Evolutionary conservation across 805 yeast genomes (phyloP), one percentile per base, ranked within the genome.

Genomic region (Kodamaea neixiangensis): DNA sequence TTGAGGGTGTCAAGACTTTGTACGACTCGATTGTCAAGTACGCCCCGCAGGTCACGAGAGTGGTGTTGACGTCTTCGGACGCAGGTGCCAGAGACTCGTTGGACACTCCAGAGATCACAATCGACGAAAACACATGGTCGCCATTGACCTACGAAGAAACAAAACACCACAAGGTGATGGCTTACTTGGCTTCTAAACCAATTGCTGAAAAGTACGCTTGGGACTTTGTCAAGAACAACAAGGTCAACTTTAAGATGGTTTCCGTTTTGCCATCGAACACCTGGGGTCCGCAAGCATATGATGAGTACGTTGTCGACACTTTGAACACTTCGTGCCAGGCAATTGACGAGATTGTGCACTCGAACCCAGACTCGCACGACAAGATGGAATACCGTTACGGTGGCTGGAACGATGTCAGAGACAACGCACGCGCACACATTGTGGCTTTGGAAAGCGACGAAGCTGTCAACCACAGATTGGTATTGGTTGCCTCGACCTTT

Each of bases 21-120:
- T 68, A 83, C 60, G 61, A 67, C 13, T 72, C 82, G 3, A 69
- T 78, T 47, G 66, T 70, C 55, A 58, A 62, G 22, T 72, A 66
- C 54, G 82, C 79, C 15, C 73, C 78, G 7, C 69, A 74, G 49
- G 74, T 79, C 29, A 72, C 72, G 45, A 69, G 75, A 41, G 77
- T 82, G 31, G 83, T 82, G 18, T 55, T 79, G n/a, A 83, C 87
- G 0, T 82, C 81, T 2, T 77, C 81, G 3, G 78, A 71, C 57
- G 81, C 81, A 9, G 68, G 81, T 21, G 51, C 69, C 7, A 41
- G 49, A 37, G 56, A 63, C 35, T 54, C 55, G 34, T 62, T 59
- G 49, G 58, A 47, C 17, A 41, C 51, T 37, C 51, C 54, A 5
- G 22, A n/a, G 7, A 34, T 14, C 38, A 45, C 47, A 14, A 35